Conservation (phyloP, 352 stramenopile genomes). For the Globisporangium paroecandrum region DNA sequence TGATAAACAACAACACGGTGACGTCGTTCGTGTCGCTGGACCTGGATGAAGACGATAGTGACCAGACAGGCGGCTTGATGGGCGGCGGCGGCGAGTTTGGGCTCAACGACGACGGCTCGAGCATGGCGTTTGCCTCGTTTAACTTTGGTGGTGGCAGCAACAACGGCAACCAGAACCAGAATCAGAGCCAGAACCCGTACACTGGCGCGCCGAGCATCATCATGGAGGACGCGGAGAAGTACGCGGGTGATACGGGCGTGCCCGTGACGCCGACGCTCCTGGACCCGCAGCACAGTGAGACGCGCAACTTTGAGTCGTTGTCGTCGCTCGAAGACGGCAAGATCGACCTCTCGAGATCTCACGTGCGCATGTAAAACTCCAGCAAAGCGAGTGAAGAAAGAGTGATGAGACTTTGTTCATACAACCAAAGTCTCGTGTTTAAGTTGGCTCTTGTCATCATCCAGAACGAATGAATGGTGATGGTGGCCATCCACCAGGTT, state of each 20-base stretch:
- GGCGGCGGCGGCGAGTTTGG: neutral
- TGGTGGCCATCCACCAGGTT: neutral
- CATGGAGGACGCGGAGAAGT: slow-evolving; percentile 22
- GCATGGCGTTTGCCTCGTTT: slow-evolving; percentile 23
- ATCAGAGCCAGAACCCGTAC: slow-evolving; percentile 22
- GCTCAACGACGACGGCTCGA: slow-evolving; percentile 7
- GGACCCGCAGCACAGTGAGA: slow-evolving; percentile 18
- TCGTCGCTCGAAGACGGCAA: slow-evolving; percentile 32
- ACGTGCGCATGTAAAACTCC: slow-evolving; percentile 31
- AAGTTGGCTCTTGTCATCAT: neutral
- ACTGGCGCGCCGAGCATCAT: slow-evolving; percentile 10
- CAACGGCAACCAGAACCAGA: neutral
- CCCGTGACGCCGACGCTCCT: slow-evolving; percentile 17
- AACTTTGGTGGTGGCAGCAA: slow-evolving; percentile 15
- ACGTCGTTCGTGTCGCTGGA: slow-evolving; percentile 25
- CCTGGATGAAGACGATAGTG: slow-evolving; percentile 8
- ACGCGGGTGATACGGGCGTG: slow-evolving; percentile 3
- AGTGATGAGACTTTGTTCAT: neutral
- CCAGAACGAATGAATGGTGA: neutral
- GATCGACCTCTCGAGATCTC: slow-evolving; percentile 27
- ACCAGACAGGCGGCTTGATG: slow-evolving; percentile 1
- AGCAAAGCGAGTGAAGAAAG: neutral
- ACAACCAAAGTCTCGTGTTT: neutral
- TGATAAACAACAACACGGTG: slow-evolving; percentile 17
- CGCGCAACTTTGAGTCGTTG: slow-evolving; percentile 41